These are phyloP conservation scores for Zymoseptoria passerinii DNA, from an alignment of 2,329 filamentous ascomycete species.

Conservation along the genomic window DNA sequence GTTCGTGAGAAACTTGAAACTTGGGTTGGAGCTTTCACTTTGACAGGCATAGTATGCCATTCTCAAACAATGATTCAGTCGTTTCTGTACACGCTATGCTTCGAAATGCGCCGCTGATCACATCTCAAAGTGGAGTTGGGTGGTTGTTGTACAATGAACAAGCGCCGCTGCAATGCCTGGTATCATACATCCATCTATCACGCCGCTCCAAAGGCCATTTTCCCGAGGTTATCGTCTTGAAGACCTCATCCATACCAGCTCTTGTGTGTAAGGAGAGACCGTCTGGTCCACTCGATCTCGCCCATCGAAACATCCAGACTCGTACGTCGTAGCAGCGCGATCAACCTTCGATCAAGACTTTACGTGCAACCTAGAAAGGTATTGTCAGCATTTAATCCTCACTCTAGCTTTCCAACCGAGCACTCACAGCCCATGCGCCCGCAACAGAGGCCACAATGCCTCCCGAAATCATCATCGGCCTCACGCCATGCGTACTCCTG, in stretches of 20 bases:
- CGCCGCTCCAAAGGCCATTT: background rate
- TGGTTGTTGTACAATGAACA: slow-evolving; percentile 1
- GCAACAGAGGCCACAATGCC: slow-evolving; percentile 81
- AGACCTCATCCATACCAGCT: background rate
- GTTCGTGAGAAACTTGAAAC: background rate
- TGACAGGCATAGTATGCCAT: background rate
- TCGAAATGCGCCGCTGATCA: background rate
- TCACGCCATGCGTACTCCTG: slow-evolving; percentile 84
- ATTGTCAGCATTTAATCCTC: slow-evolving; percentile 2
- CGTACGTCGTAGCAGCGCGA: background rate
- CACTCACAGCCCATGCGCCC: slow-evolving; percentile 80
- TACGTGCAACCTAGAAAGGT: slow-evolving; percentile 15
- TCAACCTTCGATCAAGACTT: slow-evolving; percentile 17
- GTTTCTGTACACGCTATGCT: slow-evolving; percentile 4
- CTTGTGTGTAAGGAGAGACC: background rate
- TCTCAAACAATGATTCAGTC: background rate
- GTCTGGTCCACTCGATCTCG: background rate
- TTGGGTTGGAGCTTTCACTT: background rate
- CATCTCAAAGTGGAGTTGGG: slow-evolving; percentile 1
- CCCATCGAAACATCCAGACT: background rate
- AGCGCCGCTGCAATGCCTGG: slow-evolving; percentile 3
- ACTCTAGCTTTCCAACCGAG: background rate
- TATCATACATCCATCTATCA: slow-evolving; percentile 1
- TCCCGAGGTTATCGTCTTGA: background rate
- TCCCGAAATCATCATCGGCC: slow-evolving; percentile 91